Percentiles rank a stretch among this genome's conserved stretches.
These are phyloP conservation scores for Cardamine chenopodiifolia DNA, from an alignment of 345 rosid species.

Conservation along the genomic window DNA sequence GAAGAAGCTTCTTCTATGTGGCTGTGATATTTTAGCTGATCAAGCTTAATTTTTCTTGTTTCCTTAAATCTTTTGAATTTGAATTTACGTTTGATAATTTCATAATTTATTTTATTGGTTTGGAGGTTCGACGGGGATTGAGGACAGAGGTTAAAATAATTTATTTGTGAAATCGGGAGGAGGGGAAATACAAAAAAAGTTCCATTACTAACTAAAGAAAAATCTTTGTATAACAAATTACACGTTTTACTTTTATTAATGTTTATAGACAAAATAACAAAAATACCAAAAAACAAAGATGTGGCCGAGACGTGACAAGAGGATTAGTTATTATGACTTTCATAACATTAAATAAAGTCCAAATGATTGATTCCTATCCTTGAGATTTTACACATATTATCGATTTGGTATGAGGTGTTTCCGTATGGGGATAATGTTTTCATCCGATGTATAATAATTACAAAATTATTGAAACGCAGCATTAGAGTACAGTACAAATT, in stretches of 20 bases:
- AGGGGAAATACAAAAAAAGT: too few relatives aligned
- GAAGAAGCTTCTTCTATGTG: constrained; percentile 11
- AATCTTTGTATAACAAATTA: too few relatives aligned
- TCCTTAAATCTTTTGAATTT: not conserved
- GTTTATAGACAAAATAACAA: not conserved
- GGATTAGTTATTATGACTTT: not conserved
- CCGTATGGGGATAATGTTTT: constrained; percentile 5
- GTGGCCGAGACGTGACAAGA: constrained; percentile 33
- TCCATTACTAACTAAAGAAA: not conserved
- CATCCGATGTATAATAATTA: constrained; percentile 13
- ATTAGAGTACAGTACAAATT: not conserved
- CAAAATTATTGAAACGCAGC: constrained; percentile 12
- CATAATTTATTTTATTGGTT: too few relatives aligned
- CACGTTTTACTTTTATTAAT: not conserved
- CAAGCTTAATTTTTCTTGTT: not conserved
- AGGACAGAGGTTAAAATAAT: not conserved
- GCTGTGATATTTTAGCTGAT: not conserved
- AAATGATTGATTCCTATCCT: constrained; percentile 27
- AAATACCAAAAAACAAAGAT: not conserved
- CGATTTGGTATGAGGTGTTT: constrained; percentile 33
- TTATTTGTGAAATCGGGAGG: not conserved
- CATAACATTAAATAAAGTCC: not conserved
- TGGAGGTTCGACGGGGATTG: not conserved
- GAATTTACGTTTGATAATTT: not conserved
- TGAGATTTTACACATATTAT: constrained; percentile 19